A percentile compares a stretch with the other conserved stretches of the same genome.
Evolutionary conservation across 192 early-diverging fungal genomes (phyloP).

Genomic region (Powellomyces hirtus): DNA sequence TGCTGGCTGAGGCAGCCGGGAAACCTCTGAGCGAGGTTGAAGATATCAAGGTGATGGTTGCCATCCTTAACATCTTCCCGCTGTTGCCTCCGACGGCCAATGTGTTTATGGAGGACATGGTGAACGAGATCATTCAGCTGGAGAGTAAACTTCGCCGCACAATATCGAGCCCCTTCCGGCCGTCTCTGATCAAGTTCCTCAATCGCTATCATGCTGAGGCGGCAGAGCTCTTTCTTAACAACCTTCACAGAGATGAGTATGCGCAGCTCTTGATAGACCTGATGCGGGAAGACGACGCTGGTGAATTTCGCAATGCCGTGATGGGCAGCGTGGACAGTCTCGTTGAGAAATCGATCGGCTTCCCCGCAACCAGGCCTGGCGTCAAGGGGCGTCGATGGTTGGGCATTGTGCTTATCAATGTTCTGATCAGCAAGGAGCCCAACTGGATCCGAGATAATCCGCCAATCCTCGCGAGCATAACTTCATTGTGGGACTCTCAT

Average conservation of each 20-base stretch:
- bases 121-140: conserved; percentile 82
- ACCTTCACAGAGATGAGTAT: conserved; percentile 44
- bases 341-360: conserved; percentile 25
- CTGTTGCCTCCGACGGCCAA: conserved; percentile 87
- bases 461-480: conserved; percentile 25
- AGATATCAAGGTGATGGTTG: conserved; percentile 91
- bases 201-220: conserved; percentile 86
- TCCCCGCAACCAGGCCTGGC: not conserved
- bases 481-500: conserved; percentile 27
- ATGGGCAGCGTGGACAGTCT: conserved; percentile 29
- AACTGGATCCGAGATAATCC: conserved; percentile 43
- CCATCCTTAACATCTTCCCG: conserved; percentile 91
- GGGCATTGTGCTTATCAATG: conserved; percentile 31
- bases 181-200: conserved; percentile 85
- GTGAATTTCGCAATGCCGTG: conserved; percentile 26
- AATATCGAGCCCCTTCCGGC: conserved; percentile 89
- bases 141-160: conserved; percentile 78
- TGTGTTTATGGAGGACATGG: conserved; percentile 88
- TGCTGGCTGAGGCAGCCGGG: conserved; percentile 75
- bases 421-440: conserved; percentile 19
- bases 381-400: not conserved
- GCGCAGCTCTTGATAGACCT: conserved; percentile 42
- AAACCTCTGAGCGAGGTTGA: conserved; percentile 87
- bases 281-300: conserved; percentile 23
- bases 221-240: conserved; percentile 76